A percentile compares a stretch with the other conserved stretches of the same genome.
phyloP scores from a whole-genome alignment of 2,329 filamentous ascomycete genomes.

The Calonectria ilicicola region DNA sequence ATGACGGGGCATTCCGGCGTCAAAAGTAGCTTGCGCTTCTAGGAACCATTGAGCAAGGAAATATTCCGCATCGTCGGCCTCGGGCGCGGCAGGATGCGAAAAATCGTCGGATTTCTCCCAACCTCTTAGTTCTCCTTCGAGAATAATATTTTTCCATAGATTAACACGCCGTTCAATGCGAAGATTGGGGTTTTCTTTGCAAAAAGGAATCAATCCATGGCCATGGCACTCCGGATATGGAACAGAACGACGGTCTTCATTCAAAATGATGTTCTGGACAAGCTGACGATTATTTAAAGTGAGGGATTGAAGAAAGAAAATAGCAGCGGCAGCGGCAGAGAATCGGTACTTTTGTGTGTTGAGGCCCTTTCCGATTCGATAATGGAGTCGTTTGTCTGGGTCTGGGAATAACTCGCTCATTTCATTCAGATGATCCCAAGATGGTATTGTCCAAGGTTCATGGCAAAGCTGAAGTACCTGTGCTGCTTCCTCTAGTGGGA shows the following conservation, averaged over 20 bases:
- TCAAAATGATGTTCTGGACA: neutral
- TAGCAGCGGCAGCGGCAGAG: constrained; percentile 25
- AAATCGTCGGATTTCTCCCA: constrained; percentile 19
- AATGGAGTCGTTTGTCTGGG: neutral
- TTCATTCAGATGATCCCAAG: neutral
- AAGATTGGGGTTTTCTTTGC: constrained; percentile 23
- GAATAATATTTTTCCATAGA: neutral
- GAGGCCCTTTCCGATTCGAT: neutral
- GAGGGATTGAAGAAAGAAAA: constrained; percentile 21
- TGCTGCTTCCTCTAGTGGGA: neutral
- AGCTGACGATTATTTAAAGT: neutral
- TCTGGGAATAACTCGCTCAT: neutral
- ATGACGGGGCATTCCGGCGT: neutral
- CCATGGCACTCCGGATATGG: neutral
- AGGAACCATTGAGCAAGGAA: neutral
- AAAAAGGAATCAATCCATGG: neutral
- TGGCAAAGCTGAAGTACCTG: neutral
- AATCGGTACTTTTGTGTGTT: constrained; percentile 10
- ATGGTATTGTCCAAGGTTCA: neutral
- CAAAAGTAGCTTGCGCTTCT: neutral
- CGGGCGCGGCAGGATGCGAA: too few relatives aligned
- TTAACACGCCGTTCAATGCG: constrained; percentile 24
- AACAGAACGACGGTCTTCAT: constrained; percentile 20
- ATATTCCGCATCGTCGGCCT: neutral
- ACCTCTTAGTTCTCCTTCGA: constrained; percentile 25